These are phyloP conservation scores for Plasmodium ovale DNA, from an alignment of 169 alveolate genomes.

Conservation along the genomic window DNA sequence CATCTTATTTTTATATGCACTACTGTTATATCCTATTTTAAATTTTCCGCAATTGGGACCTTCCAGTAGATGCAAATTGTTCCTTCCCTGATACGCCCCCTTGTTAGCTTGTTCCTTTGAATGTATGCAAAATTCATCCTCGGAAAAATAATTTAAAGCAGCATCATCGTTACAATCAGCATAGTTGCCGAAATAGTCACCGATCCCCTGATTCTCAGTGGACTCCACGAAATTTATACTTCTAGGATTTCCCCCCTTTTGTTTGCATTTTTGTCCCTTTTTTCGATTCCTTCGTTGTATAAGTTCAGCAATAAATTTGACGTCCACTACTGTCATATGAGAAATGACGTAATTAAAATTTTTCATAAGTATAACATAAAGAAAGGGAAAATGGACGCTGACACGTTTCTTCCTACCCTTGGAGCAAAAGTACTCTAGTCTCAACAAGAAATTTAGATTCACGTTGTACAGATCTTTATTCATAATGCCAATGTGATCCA, in stretches of 20 bases:
- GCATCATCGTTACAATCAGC: too few relatives aligned
- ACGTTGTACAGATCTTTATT: constrained; percentile 69
- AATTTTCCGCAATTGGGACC: too few relatives aligned
- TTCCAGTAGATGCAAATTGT: not conserved
- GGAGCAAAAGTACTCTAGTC: constrained; percentile 12
- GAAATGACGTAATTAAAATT: constrained; percentile 61
- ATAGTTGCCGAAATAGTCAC: too few relatives aligned
- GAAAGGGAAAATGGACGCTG: constrained; percentile 29
- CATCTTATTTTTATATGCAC: too few relatives aligned
- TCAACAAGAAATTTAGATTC: constrained; percentile 58
- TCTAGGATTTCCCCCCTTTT: too few relatives aligned
- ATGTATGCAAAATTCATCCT: not conserved
- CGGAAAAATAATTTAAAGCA: constrained; percentile 18
- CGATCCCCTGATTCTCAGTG: too few relatives aligned
- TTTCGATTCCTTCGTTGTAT: not conserved
- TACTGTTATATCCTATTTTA: too few relatives aligned
- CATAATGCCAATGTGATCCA: constrained; percentile 66
- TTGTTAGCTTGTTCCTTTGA: not conserved
- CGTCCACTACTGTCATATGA: constrained; percentile 62
- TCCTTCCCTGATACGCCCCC: not conserved
- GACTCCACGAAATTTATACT: too few relatives aligned
- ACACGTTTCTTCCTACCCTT: constrained; percentile 19
- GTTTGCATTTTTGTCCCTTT: not conserved
- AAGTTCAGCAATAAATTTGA: constrained; percentile 13
- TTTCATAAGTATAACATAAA: constrained; percentile 64